Base-by-base conservation (phyloP, 441 rosid genomes). In the Iberis amara region DNA sequence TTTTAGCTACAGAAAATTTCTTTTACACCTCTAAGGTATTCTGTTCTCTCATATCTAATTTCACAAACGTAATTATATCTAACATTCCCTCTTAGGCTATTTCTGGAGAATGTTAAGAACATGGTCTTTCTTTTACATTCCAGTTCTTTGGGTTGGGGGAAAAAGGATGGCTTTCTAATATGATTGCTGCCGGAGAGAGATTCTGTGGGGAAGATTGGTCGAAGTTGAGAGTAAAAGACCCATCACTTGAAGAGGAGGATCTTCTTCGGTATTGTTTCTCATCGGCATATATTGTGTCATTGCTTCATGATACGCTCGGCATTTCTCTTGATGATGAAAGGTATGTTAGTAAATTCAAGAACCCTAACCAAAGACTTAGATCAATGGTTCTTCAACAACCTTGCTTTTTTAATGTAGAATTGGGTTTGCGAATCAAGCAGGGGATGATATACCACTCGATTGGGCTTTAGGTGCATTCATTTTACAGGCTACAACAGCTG, bases 401-500 rank as follows among this genome's bases (percentile, higher is more conserved):
- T 6, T 26, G 6, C 13, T 12, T 26, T 14, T 32, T 3, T 11
- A 18, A 4, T 10, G 58, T 83, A 91, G 96, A 80, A 73, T 85
- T 21, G 52, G 35, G 45, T 80, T 61, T 63, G 82, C 83, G n/a
- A 88, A 73, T 67, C 79, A 78, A 54, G 94, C 81, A 52, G 85
- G 79, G 55, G 72, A 75, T 56, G 30, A 56, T 47, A 73, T 76
- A 58, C 95, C 96, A 7, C 91, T 91, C 4, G 98, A 91, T 58
- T 88, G 96, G 98, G 91, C 98, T 15, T 52, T 85, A 49, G 96
- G 98, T 53, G 94, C 95, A 65, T 88, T 88, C 75, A 85, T 91
- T 62, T 63, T 82, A 76, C 86, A 76, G 38, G 79, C 76, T 67
- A 66, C 71, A 28, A 46, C 68, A 44, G 26, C 48, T 6, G 54